These are phyloP conservation scores for Citrus inodora DNA, from an alignment of 345 rosid genomes.

Conservation along the genomic window DNA sequence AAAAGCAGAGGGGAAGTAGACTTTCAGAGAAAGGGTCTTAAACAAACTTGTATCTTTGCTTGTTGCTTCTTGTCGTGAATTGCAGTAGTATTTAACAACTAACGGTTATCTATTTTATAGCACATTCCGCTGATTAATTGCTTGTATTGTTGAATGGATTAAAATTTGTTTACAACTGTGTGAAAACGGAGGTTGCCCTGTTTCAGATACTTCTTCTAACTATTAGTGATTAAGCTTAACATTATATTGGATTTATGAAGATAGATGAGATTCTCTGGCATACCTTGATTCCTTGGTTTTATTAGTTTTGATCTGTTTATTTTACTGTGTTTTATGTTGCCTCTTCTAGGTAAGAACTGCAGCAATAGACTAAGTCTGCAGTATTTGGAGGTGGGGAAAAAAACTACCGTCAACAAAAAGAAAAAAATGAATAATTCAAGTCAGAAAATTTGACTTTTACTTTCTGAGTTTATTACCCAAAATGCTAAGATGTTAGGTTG, in stretches of 20 bases:
- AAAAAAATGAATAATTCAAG: background rate
- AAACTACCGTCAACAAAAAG: no score
- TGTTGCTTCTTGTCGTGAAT: no score
- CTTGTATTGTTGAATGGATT: background rate
- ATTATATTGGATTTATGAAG: no score
- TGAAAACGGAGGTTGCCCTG: background rate
- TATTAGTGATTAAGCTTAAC: background rate
- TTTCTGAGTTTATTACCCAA: background rate
- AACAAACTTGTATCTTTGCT: background rate
- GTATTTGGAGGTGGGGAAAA: no score
- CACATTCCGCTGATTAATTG: background rate
- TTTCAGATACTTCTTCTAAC: background rate
- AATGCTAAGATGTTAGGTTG: background rate
- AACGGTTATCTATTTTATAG: background rate
- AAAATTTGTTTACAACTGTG: background rate
- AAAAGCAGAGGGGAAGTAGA: background rate
- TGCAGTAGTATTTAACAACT: no score
- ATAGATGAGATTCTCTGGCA: no score
- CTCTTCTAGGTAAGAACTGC: background rate
- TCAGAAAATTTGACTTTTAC: background rate
- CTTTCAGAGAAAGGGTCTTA: no score
- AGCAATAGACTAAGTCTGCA: background rate
- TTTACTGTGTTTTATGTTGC: background rate
- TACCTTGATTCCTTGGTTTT: no score
- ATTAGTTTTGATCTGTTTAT: background rate